phyloP scores from a whole-genome alignment of 2,329 filamentous ascomycete species.

The Alternaria viburni region DNA sequence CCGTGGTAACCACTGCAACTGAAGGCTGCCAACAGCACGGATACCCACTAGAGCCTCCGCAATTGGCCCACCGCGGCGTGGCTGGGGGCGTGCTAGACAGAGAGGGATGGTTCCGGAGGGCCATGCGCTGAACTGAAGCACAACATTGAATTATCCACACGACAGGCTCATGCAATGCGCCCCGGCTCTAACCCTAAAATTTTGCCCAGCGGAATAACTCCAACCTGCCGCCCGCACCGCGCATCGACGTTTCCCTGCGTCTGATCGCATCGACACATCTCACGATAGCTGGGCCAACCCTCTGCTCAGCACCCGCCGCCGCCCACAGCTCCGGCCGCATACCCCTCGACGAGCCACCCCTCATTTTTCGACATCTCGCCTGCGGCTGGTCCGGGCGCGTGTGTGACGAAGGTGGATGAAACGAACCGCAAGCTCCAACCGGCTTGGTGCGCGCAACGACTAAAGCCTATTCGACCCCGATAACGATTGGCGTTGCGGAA shows the following conservation, averaged over 20 bases:
- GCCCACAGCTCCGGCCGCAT: conserved; percentile 10
- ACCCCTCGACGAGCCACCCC: conserved; percentile 28
- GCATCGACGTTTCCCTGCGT: conserved; percentile 28
- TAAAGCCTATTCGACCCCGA: conserved; percentile 26
- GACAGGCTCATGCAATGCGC: conserved; percentile 25
- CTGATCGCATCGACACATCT: conserved; percentile 24
- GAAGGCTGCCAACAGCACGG: conserved; percentile 13
- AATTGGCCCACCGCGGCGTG: conserved; percentile 22
- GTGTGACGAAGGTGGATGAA: conserved; percentile 38
- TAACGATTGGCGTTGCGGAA: conserved; percentile 29
- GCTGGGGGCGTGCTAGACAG: conserved; percentile 27
- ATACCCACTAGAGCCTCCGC: conserved; percentile 12
- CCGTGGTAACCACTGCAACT: conserved; percentile 6
- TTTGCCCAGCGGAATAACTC: conserved; percentile 24
- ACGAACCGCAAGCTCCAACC: conserved; percentile 28
- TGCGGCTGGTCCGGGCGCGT: conserved; percentile 33
- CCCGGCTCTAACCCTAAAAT: conserved; percentile 28
- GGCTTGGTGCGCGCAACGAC: conserved; percentile 31
- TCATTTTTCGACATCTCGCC: conserved; percentile 25
- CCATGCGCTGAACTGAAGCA: conserved; percentile 12
- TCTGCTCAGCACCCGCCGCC: conserved; percentile 6
- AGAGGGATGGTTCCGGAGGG: conserved; percentile 20
- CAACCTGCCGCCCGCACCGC: conserved; percentile 21
- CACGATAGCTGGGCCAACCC: conserved; percentile 8
- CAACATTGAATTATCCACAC: conserved; percentile 16